Percentiles rank a stretch among this genome's conserved stretches.
Evolutionary conservation across 371 early-diverging fungal genomes (phyloP).

Genomic region (Synchytrium microbalum): DNA sequence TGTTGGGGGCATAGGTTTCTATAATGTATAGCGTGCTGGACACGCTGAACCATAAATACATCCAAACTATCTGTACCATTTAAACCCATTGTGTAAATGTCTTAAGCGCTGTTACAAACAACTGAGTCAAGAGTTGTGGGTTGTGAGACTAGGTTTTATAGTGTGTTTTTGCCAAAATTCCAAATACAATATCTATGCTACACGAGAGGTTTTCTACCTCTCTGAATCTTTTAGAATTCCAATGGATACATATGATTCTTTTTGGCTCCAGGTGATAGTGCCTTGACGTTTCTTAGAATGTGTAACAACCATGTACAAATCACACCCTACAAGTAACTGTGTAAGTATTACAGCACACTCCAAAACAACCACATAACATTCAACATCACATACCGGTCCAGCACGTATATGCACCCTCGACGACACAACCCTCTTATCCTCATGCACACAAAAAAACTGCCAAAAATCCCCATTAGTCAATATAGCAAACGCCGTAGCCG

Average conservation of each 20-base stretch:
- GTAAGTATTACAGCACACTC: neutral
- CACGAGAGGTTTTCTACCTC: too few relatives aligned
- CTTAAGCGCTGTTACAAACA: too few relatives aligned
- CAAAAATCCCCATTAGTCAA: slow-evolving; percentile 1
- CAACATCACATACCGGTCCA: neutral
- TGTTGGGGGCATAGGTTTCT: too few relatives aligned
- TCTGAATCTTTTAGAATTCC: neutral
- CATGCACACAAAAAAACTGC: neutral
- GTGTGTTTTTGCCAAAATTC: too few relatives aligned
- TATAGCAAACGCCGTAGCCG: neutral
- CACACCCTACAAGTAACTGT: neutral
- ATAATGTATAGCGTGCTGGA: too few relatives aligned
- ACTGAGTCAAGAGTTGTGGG: too few relatives aligned
- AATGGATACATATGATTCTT: neutral
- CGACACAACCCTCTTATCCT: neutral
- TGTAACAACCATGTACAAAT: neutral
- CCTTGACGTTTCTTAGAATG: neutral
- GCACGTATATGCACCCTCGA: neutral
- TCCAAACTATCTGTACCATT: too few relatives aligned
- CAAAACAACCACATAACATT: neutral
- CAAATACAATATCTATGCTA: too few relatives aligned
- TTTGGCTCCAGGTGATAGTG: neutral
- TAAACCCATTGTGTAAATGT: too few relatives aligned
- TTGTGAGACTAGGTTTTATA: too few relatives aligned
- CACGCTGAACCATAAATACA: too few relatives aligned